These are phyloP conservation scores for Rubia yunnanensis DNA, from an alignment of 257 asterid genomes.

Conservation along the genomic window DNA sequence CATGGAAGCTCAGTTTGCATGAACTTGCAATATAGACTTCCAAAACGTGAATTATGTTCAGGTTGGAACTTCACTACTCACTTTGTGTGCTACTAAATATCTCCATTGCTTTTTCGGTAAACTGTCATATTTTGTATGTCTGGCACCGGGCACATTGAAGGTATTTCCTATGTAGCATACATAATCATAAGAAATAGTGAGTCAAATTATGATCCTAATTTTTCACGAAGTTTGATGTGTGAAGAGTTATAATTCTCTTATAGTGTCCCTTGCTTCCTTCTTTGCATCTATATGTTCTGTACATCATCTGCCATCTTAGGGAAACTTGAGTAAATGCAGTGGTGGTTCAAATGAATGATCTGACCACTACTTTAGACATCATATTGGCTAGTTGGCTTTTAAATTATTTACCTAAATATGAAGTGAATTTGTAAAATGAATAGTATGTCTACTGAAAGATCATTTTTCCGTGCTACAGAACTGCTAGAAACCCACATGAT, in stretches of 20 bases:
- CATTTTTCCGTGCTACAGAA: slow-evolving; percentile 38
- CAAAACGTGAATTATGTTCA: neutral
- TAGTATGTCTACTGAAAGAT: neutral
- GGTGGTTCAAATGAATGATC: neutral
- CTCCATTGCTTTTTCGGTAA: neutral
- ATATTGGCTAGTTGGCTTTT: neutral
- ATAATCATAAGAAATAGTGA: neutral
- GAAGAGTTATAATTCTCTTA: neutral
- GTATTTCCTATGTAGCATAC: neutral
- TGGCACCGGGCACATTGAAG: neutral
- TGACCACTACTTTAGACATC: neutral
- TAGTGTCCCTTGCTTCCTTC: neutral
- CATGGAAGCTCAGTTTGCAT: neutral
- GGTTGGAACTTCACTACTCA: neutral
- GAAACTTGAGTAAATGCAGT: neutral
- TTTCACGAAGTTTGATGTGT: neutral
- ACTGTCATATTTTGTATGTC: neutral
- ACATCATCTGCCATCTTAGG: neutral
- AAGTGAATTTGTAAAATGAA: neutral
- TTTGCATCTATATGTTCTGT: neutral
- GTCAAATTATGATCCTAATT: neutral
- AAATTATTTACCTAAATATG: neutral
- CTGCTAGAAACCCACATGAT: slow-evolving; percentile 94
- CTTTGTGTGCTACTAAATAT: neutral
- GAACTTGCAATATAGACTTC: neutral